Percentiles rank a stretch among this genome's conserved stretches.
phyloP scores from a whole-genome alignment of 2,329 filamentous ascomycete genomes.

The Atkinsonella texensis region DNA sequence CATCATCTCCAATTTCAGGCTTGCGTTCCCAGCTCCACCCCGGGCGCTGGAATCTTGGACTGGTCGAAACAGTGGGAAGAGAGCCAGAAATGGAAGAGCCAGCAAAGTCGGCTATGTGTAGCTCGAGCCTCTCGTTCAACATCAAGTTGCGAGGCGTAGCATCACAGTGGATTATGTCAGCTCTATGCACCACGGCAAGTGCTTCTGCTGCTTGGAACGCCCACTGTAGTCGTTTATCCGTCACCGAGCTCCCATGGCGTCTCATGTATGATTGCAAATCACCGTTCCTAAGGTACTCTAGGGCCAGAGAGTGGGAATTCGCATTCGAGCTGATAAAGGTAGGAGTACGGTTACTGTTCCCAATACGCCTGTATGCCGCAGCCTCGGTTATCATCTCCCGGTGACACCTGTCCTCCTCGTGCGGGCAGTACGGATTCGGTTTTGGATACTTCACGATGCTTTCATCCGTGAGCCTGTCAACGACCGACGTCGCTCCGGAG shows the following conservation, averaged over 20 bases:
- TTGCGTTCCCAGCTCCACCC: too few species aligned
- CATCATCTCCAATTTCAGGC: too few species aligned
- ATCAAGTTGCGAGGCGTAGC: too few species aligned
- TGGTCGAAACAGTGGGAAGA: too few species aligned
- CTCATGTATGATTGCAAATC: not conserved
- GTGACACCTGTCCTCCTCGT: slow-evolving; percentile 6
- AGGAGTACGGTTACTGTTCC: not conserved
- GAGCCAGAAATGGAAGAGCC: too few species aligned
- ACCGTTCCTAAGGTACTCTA: not conserved
- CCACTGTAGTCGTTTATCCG: not conserved
- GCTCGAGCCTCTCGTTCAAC: too few species aligned
- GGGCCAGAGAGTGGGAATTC: not conserved
- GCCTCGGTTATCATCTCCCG: not conserved
- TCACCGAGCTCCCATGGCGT: not conserved
- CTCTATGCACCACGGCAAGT: not conserved
- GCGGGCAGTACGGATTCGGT: slow-evolving; percentile 11
- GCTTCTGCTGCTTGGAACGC: not conserved
- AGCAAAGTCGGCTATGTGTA: too few species aligned
- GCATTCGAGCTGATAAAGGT: slow-evolving; percentile 1
- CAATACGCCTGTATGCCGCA: slow-evolving; percentile 1
- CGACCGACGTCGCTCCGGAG: slow-evolving; percentile 9
- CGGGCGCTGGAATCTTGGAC: too few species aligned
- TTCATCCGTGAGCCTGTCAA: slow-evolving; percentile 11
- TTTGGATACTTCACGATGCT: slow-evolving; percentile 12
- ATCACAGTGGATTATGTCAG: too few species aligned